Evolutionary conservation across 352 stramenopile species (phyloP), one percentile per base, ranked within the genome.

Genomic region (Globisporangium nagaii): DNA sequence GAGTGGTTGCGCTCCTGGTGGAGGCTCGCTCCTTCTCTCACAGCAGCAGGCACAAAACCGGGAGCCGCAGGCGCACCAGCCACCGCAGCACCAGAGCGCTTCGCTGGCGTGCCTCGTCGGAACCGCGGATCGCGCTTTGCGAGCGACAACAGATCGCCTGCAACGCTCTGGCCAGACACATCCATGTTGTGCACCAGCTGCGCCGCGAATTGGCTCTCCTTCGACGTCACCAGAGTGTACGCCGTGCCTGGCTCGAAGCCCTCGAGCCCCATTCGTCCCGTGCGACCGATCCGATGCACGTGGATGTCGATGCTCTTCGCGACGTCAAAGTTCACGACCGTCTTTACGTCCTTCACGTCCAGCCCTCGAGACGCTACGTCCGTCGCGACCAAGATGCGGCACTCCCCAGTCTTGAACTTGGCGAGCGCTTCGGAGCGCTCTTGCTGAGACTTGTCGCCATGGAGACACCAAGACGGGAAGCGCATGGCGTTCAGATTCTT

Each of bases 301-400:
- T 97, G 88, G 1, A 82, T 95, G 48, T 97, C 88, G 39, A 97
- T 97, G 30, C 79, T 95, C 62, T 95, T 96, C 20, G 88, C 88
- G n/a, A 93, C 74, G 52, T 97, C 88, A 50, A 88, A 97, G 53
- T 96, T 95, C 44, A 97, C 73, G 1, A 97, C 88, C 4, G 75
- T 96, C 55, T 91, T 95, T 27, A 97, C 70, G 32, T 96, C 76
- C 57, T 96, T 96, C 25, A 96, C 83, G 44, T 96, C 88, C 10
- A 96, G 64, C 7, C 88, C 88, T 37, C 88, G 81, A 2, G 88
- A 75, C 6, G 88, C 88, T 3, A 97, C 87, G 44, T 97, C 88
- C 0, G 88, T 97, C 19, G 85, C 88, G 1, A 97, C 78, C 1
- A 97, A 57, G 34, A 97, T 74, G 2, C 56, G 56, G 37, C 77